A percentile compares a stretch with the other conserved stretches of the same genome.
Conservation (phyloP, 768 basidiomycete genomes). For the Lactarius quietus region DNA sequence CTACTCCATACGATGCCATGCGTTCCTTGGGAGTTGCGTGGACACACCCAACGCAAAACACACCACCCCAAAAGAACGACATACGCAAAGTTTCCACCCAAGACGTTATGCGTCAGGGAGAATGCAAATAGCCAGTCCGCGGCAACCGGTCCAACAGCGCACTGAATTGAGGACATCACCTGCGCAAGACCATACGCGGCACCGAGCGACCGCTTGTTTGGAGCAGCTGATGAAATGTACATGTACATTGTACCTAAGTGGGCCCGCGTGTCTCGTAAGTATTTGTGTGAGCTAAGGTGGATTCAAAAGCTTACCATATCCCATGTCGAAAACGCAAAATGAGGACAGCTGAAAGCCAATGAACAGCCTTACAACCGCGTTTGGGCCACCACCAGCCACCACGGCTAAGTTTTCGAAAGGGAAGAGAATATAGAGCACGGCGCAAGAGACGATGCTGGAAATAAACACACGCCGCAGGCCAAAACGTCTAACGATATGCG, state of each 20-base stretch:
- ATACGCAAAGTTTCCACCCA: background rate
- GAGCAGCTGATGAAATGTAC: constrained; percentile 59
- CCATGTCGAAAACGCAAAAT: background rate
- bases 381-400: background rate
- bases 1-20: background rate
- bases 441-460: constrained; percentile 27
- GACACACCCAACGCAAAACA: background rate
- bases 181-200: constrained; percentile 56
- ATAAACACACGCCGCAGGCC: constrained; percentile 37
- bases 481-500: constrained; percentile 34
- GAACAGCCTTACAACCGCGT: background rate
- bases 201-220: constrained; percentile 60
- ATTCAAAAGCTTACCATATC: background rate
- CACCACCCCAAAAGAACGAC: background rate
- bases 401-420: constrained; percentile 23
- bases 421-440: constrained; percentile 29
- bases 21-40: background rate
- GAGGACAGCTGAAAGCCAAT: background rate
- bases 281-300: background rate
- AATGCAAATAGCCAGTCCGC: constrained; percentile 64
- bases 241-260: constrained; percentile 60
- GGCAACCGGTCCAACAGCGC: constrained; percentile 48
- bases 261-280: constrained; percentile 20
- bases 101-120: constrained; percentile 40
- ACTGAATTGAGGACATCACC: constrained; percentile 37